Evolutionary conservation across 768 basidiomycete species (phyloP), one percentile per base, ranked within the genome.

Genomic region (Rickenella mellea): DNA sequence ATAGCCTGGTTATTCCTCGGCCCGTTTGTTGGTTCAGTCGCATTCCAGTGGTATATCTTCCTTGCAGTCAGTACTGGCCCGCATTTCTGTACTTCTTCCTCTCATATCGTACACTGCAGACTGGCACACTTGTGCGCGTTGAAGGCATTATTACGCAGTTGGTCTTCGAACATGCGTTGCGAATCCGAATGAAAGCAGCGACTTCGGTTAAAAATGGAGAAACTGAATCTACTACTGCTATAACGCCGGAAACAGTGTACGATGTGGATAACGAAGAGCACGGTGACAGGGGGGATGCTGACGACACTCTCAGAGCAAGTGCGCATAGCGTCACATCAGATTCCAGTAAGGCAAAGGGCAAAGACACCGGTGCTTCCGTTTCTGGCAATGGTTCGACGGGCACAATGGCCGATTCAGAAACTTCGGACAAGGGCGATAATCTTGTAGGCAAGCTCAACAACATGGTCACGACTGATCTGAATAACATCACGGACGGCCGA

Each of bases 101-200:
- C n/a, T n/a, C n/a, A 36, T 11, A 36, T 12, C 19, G 24, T 3
- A 10, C 29, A 15, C 29, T 36, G n/a, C 15, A 36, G 55, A 78
- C 71, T 1, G 61, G 74, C 4, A 58, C 62, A 7, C 49, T 71
- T 19, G 70, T 76, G 9, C 73, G 70, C 3, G 50, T 60, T 4
- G 76, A 83, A 52, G 68, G 62, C 25, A 59, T 82, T 48, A 47
- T 74, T 49, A 73, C 72, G 21, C 71, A 74, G 50, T 63, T 76
- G 12, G 54, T 77, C 17, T 75, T 76, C 54, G 67, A 73, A 40
- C 74, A 77, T 47, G 59, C 75, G 1, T 67, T 89, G 5, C 70
- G 78, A 24, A 74, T 85, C 31, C 70, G 82, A 25, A 65, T 80
- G 60, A 75, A 71, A 42, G 68, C 76, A 15, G 73, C 60, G 46